Conservation (phyloP, 305 asterid species). For the Solanum hybrid region DNA sequence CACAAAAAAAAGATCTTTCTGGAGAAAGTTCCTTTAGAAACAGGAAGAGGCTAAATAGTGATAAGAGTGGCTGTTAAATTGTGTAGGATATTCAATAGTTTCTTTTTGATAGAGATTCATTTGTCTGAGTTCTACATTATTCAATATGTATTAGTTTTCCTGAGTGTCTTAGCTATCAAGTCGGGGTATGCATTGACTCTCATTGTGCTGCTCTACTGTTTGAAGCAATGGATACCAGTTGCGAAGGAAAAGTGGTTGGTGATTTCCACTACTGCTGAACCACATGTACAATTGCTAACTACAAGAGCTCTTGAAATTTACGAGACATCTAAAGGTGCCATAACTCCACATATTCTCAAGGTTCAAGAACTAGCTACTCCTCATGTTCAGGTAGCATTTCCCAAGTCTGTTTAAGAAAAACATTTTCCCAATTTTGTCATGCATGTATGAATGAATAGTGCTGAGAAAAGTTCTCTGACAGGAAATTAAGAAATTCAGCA, state of each 20-base stretch:
- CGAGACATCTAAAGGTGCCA: conserved; percentile 49
- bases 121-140: not conserved
- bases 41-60: not conserved
- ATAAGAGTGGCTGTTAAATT: not conserved
- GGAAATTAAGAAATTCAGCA: conserved; percentile 62
- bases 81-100: not conserved
- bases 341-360: conserved; percentile 58
- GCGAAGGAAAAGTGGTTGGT: conserved; percentile 72
- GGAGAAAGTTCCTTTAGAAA: not conserved
- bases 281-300: conserved; percentile 53
- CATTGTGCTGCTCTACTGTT: conserved; percentile 1
- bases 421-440: not conserved
- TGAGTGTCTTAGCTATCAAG: not conserved
- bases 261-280: conserved; percentile 48
- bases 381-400: conserved; percentile 51
- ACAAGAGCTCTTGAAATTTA: conserved; percentile 58
- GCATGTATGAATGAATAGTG: not conserved
- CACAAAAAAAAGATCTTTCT: not conserved
- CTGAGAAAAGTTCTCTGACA: conserved; percentile 16
- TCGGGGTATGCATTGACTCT: not conserved
- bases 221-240: conserved; percentile 79
- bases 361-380: conserved; percentile 71
- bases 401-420: not conserved
- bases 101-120: not conserved
- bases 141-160: not conserved